Conservation (phyloP, 208 protist genomes). For the Strigomonas culicis region DNA sequence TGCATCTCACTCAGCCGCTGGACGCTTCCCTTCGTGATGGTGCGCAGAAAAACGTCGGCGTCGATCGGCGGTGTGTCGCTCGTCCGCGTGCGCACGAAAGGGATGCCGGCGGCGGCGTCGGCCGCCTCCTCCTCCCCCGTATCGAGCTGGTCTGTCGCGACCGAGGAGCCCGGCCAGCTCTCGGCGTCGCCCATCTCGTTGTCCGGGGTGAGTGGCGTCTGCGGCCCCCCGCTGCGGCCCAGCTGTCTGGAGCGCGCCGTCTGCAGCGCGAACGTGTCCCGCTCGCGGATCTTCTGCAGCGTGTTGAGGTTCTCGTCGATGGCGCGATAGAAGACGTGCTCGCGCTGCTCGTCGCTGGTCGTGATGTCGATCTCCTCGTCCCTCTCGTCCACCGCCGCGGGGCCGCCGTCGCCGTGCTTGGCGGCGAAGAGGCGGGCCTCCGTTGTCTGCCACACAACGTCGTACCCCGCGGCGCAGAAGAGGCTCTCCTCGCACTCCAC, state of each 20-base stretch:
- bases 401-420: not conserved
- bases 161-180: not conserved
- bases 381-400: not conserved
- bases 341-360: not conserved
- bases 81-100: constrained; percentile 2
- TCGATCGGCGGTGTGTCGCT: not conserved
- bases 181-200: not conserved
- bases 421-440: not conserved
- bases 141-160: not conserved
- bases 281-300: constrained; percentile 41
- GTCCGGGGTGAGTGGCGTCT: not conserved
- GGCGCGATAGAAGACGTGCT: constrained; percentile 22
- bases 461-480: constrained; percentile 18
- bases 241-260: constrained; percentile 13
- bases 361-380: constrained; percentile 13
- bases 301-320: constrained; percentile 60
- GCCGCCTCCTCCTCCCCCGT: not conserved
- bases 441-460: constrained; percentile 2
- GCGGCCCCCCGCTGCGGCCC: not conserved
- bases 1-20: not conserved
- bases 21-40: not conserved
- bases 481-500: constrained; percentile 57
- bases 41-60: not conserved
- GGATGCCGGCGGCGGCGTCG: not conserved
- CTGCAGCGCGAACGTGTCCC: constrained; percentile 20